Evolutionary conservation across 1,284 basidiomycete genomes (phyloP).

Genomic region (Ceratobasidium sp.): DNA sequence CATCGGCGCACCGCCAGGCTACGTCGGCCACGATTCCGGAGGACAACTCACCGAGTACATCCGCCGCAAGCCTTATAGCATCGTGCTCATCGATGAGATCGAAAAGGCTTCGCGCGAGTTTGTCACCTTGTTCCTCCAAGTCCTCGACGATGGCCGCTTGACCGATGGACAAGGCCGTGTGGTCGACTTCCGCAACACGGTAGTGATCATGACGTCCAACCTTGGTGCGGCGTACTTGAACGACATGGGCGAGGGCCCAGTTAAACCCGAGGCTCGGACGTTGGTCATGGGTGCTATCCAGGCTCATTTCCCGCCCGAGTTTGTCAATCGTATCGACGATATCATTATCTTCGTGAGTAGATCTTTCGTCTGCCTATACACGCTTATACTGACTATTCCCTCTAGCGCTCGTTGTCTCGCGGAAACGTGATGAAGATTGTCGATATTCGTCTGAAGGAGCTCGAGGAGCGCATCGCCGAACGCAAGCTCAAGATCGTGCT

Average conservation of each 20-base stretch:
- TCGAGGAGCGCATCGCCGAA: slow-evolving; percentile 65
- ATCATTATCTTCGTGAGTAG: slow-evolving; percentile 83
- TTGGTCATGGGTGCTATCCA: slow-evolving; percentile 82
- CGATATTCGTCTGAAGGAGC: slow-evolving; percentile 72
- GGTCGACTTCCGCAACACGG: slow-evolving; percentile 79
- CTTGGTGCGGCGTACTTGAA: slow-evolving; percentile 80
- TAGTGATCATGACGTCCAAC: slow-evolving; percentile 95
- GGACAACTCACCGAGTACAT: slow-evolving; percentile 93
- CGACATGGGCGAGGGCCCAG: slow-evolving; percentile 75
- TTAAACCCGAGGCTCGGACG: slow-evolving; percentile 66
- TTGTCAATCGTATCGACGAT: slow-evolving; percentile 91
- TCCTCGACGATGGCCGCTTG: slow-evolving; percentile 93
- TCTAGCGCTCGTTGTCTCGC: slow-evolving; percentile 76
- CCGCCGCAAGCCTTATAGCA: slow-evolving; percentile 83
- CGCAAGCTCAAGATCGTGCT: slow-evolving; percentile 82
- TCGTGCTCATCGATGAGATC: slow-evolving; percentile 83
- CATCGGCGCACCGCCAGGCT: slow-evolving; percentile 89
- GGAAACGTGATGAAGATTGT: slow-evolving; percentile 83
- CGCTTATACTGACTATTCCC: slow-evolving; percentile 45
- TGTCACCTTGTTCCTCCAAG: slow-evolving; percentile 90
- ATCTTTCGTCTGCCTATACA: neutral
- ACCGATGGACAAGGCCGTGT: slow-evolving; percentile 87
- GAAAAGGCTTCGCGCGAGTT: slow-evolving; percentile 93
- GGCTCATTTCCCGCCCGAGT: slow-evolving; percentile 89
- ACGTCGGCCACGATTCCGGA: slow-evolving; percentile 90